phyloP scores from a whole-genome alignment of 2,329 filamentous ascomycete genomes.

The Pseudogymnoascus sp. region DNA sequence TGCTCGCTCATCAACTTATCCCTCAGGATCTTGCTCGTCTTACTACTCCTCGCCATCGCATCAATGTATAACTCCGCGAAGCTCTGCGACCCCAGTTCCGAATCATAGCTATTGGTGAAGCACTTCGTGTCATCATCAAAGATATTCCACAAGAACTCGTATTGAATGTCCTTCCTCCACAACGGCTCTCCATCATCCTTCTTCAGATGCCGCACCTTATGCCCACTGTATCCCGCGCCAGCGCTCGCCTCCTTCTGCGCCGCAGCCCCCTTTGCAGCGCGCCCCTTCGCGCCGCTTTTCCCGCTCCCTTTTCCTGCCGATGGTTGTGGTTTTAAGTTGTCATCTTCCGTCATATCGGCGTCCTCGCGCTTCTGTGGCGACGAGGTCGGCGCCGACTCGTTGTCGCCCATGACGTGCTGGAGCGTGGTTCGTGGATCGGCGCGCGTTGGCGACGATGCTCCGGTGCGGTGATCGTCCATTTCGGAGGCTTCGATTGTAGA shows the following conservation, averaged over 20 bases:
- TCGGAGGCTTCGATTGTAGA: constrained; percentile 26
- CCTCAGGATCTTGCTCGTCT: constrained; percentile 96
- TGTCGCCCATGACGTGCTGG: constrained; percentile 20
- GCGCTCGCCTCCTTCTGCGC: constrained; percentile 1
- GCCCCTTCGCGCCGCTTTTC: constrained; percentile 20
- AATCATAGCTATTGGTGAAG: constrained; percentile 88
- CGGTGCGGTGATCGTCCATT: constrained; percentile 22
- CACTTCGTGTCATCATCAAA: constrained; percentile 67
- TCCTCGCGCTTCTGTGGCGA: constrained; percentile 13
- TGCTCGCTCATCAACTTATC: constrained; percentile 92
- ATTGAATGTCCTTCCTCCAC: constrained; percentile 83
- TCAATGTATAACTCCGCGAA: constrained; percentile 98
- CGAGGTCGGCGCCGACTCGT: constrained; percentile 20
- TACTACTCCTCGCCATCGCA: constrained; percentile 96
- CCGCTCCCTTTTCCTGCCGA: constrained; percentile 13
- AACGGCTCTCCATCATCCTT: constrained; percentile 83
- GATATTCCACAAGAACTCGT: constrained; percentile 71
- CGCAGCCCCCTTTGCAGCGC: constrained; percentile 13
- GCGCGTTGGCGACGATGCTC: constrained; percentile 22
- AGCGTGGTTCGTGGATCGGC: constrained; percentile 22
- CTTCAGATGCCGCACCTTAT: constrained; percentile 75
- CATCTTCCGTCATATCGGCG: constrained; percentile 26
- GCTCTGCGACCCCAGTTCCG: constrained; percentile 53
- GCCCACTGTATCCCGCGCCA: constrained; percentile 23
- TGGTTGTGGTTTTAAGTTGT: constrained; percentile 22